Conservation (phyloP, 2,329 filamentous ascomycete species). For the Plectosphaerella cucumerina region DNA sequence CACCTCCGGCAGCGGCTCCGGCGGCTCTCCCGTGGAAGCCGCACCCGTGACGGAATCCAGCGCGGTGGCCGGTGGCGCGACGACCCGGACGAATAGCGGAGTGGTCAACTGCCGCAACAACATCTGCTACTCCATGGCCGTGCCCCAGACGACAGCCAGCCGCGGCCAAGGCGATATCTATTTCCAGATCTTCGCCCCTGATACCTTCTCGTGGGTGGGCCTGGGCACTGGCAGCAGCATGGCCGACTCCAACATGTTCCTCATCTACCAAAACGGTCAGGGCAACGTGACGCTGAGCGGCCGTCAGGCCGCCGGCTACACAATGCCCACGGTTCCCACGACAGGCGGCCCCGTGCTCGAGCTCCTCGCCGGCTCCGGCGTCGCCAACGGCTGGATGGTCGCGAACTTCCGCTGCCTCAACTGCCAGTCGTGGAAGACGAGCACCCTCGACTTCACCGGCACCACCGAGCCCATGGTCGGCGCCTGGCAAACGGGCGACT, state of each 20-base stretch:
- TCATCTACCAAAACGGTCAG: slow-evolving; percentile 55
- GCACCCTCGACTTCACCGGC: slow-evolving; percentile 34
- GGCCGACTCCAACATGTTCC: slow-evolving; percentile 55
- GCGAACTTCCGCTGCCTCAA: slow-evolving; percentile 55
- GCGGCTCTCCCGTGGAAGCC: neutral
- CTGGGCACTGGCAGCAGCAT: slow-evolving; percentile 54
- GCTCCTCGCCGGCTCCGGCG: slow-evolving; percentile 55
- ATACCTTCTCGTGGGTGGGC: slow-evolving; percentile 1
- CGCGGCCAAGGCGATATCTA: slow-evolving; percentile 50
- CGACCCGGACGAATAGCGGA: neutral
- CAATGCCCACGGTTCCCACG: slow-evolving; percentile 41
- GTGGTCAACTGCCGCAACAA: slow-evolving; percentile 31
- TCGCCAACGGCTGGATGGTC: slow-evolving; percentile 46
- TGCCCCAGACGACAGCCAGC: slow-evolving; percentile 44
- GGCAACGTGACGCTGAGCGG: slow-evolving; percentile 61
- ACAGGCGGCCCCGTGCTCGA: slow-evolving; percentile 36
- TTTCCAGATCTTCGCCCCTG: neutral
- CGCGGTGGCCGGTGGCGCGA: neutral
- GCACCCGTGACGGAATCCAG: neutral
- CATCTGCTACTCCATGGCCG: slow-evolving; percentile 52
- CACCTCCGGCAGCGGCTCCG: neutral
- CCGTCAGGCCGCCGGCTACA: slow-evolving; percentile 42
- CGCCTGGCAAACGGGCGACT: slow-evolving; percentile 44
- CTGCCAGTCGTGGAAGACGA: slow-evolving; percentile 42
- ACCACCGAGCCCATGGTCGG: slow-evolving; percentile 43